Base-by-base conservation (phyloP, 140 eudicot species). In the Erigeron philadelphicus region DNA sequence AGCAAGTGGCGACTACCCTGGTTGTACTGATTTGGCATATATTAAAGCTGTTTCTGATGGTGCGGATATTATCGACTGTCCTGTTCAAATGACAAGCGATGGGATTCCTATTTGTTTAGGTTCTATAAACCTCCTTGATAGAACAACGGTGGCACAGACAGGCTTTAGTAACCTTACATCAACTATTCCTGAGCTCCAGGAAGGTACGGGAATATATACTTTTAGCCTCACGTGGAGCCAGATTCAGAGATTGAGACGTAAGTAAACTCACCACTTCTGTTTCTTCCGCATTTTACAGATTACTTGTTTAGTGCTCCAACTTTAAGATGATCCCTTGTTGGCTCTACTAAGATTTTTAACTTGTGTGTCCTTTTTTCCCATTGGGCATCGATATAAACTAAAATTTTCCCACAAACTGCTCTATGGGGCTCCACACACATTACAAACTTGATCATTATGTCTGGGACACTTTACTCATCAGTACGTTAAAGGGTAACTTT, bases 1-100 rank as follows among this genome's bases (percentile, higher is more conserved):
- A 70, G 90, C 98, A 68, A 93, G 98, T 71, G 98, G 98, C 55
- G 86, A 86, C 82, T 93, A 83, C 78, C 98, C 98, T 42, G 95
- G 95, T 61, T 89, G 96, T 75, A 89, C 96, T 48, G 90, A 93
- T 74, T 25, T 76, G 79, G 92, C 98, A 38, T 89, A 93, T 72
- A 47, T 41, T 9, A 75, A 74, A 68, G 98, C 98, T 59, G 84
- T 87, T 67, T 67, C 87, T 18, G 98, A 93, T 80, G 98, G 96
- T 60, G 96, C 81, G 58, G 96, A 93, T 69, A 70, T 93, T 38
- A 83, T 93, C 53, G 98, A 87, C 68, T 93, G 98, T 62, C 88
- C 96, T 25, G 95, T 89, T 74, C 98, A 93, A 71, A 86, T 93
- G 80, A 72, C 95, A 47, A 81, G 79, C 69, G 96, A 93, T 58